Base-by-base conservation (phyloP, 768 basidiomycete species). In the Mycena galericulata region DNA sequence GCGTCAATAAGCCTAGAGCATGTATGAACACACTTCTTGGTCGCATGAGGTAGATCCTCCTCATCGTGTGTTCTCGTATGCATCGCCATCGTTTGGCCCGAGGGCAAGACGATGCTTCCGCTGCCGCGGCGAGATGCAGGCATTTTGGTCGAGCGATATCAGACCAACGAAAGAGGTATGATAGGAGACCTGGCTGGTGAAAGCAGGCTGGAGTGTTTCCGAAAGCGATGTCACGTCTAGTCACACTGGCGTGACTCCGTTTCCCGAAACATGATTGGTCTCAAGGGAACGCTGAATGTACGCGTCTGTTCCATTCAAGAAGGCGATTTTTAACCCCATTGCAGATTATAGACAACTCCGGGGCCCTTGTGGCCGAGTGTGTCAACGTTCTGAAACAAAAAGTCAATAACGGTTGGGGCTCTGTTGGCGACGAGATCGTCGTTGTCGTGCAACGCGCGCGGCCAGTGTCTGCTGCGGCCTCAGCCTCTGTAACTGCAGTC, bases 351-450 rank as follows among this genome's bases (percentile, higher is more conserved):
- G 97, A 99, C 85, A 99, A 99, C 80, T 96, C 97, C 8, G 97
- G 97, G 34, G 97, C 95, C 9, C 86, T 98, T 69, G 83, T 97
- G 68, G 91, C 96, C 45, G 97, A 98, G 84, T 98, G 96, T 76
- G 95, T 99, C 78, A 98, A 98, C 79, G 90, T 99, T 30, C 86
- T 98, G 65, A 98, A 98, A 80, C 90, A 94, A 78, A 99, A 98
- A 80, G 94, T 96, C 74, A 97, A 94, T 78, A 94, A 96, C 73
- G 97, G 97, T 47, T 94, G 94, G 89, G 97, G 96, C 36, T 86
- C 89, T 34, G 93, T 96, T 18, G 97, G 97, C 50, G 97, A 98
- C 81, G 96, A 97, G 79, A 95, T 98, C 68, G 96, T 97, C 72
- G 96, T 95, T 64, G 96, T 99, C 63, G 91, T 99, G 67, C 95